Evolutionary conservation across 345 rosid species (phyloP).

Genomic region (Rhodomyrtus tomentosa): DNA sequence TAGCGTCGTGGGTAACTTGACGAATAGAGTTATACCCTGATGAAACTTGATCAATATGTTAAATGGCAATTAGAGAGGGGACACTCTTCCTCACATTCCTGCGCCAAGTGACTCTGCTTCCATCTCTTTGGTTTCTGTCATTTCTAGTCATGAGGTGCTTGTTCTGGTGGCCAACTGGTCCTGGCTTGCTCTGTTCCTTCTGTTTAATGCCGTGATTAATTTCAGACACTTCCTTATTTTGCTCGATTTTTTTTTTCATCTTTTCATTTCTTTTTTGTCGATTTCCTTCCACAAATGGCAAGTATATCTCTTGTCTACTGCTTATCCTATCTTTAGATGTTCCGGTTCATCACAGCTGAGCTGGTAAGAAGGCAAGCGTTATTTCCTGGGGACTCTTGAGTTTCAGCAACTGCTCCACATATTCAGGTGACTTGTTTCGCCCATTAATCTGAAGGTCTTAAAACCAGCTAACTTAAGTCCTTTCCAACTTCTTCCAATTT

Average conservation of each 20-base stretch:
- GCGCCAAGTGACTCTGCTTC: not conserved
- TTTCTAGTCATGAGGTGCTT: not conserved
- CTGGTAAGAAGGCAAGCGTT: conserved; percentile 88
- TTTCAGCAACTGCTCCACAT: conserved; percentile 93
- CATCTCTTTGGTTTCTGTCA: not conserved
- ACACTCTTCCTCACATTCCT: not conserved
- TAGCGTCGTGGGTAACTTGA: not conserved
- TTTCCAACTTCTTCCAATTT: not conserved
- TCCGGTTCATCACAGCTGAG: conserved; percentile 32
- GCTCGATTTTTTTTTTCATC: not conserved
- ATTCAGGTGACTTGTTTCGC: conserved; percentile 37
- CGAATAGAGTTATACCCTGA: not conserved
- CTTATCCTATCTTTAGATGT: not conserved
- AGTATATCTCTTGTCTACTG: not conserved
- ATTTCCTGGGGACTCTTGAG: conserved; percentile 91
- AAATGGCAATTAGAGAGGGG: not conserved
- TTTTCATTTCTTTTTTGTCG: not conserved
- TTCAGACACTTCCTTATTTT: not conserved
- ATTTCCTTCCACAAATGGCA: not conserved
- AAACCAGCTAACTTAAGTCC: not conserved
- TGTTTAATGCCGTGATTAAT: not conserved
- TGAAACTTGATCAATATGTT: not conserved
- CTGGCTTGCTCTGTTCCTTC: not conserved
- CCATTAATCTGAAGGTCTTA: not conserved
- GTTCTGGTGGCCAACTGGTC: not conserved